Evolutionary conservation across 2,329 filamentous ascomycete species (phyloP).

Genomic region (Talaromyces piceae): DNA sequence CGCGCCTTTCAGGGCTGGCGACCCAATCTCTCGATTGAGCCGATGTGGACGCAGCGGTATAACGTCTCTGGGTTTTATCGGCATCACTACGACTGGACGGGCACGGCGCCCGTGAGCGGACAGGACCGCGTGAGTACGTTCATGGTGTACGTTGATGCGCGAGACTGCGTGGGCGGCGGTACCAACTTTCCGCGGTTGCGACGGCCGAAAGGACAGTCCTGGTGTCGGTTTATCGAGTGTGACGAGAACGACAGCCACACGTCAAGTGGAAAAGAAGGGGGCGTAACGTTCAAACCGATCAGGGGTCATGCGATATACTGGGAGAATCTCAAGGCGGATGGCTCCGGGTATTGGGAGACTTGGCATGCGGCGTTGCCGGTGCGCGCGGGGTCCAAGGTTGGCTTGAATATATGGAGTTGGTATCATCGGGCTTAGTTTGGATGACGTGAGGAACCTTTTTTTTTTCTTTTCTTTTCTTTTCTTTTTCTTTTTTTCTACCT

Average conservation of each 20-base stretch:
- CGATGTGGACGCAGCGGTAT: conserved; percentile 55
- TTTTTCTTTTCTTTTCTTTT: too few species aligned
- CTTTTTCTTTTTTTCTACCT: too few species aligned
- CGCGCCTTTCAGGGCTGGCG: conserved; percentile 55
- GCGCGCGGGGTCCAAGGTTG: conserved; percentile 49
- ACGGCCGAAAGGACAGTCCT: conserved; percentile 37
- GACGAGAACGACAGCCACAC: conserved; percentile 23
- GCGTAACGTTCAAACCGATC: conserved; percentile 52
- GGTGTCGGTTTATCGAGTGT: conserved; percentile 55
- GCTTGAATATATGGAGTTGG: conserved; percentile 61
- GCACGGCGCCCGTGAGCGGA: conserved; percentile 23
- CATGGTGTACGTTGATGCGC: conserved; percentile 51
- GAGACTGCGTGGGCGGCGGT: conserved; percentile 49
- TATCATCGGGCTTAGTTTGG: conserved; percentile 37
- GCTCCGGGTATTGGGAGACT: conserved; percentile 50
- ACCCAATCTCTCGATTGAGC: conserved; percentile 51
- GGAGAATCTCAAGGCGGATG: conserved; percentile 52
- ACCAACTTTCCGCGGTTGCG: conserved; percentile 52
- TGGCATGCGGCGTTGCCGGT: conserved; percentile 57
- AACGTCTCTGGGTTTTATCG: conserved; percentile 51
- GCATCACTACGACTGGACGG: conserved; percentile 54
- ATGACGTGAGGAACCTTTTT: too few species aligned
- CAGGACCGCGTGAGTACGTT: conserved; percentile 50
- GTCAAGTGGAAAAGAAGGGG: conserved; percentile 31
- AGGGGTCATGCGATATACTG: conserved; percentile 55